Percentiles rank a stretch among this genome's conserved stretches.
These are phyloP conservation scores for Lactarius hatsudake DNA, from an alignment of 768 basidiomycete species.

Conservation along the genomic window DNA sequence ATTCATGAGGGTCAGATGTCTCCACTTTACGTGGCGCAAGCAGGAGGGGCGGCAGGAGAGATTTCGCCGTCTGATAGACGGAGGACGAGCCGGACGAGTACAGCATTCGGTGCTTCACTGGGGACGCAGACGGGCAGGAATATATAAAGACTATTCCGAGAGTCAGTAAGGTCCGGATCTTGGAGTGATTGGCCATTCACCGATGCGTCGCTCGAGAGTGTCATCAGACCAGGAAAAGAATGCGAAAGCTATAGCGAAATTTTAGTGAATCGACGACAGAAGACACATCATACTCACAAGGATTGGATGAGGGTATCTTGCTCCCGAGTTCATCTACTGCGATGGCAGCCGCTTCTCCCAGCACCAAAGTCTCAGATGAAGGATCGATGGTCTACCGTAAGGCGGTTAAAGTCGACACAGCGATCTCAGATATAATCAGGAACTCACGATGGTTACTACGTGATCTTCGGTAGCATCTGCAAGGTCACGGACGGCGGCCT, in stretches of 20 bases:
- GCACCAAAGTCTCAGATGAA: constrained; percentile 54
- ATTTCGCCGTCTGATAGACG: constrained; percentile 56
- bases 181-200: constrained; percentile 39
- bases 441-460: constrained; percentile 66
- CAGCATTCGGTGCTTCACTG: constrained; percentile 84
- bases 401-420: background rate
- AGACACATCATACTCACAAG: constrained; percentile 41
- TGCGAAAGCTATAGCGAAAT: constrained; percentile 44
- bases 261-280: constrained; percentile 20
- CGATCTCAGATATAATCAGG: background rate
- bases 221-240: constrained; percentile 65
- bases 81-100: constrained; percentile 71
- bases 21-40: constrained; percentile 68
- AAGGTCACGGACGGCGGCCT: constrained; percentile 61
- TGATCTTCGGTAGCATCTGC: constrained; percentile 45
- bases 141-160: constrained; percentile 77
- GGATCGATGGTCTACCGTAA: constrained; percentile 60
- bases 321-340: constrained; percentile 45
- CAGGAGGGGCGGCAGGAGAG: constrained; percentile 42
- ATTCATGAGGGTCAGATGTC: constrained; percentile 74
- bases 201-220: constrained; percentile 52
- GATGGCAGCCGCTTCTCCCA: constrained; percentile 42
- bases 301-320: constrained; percentile 53
- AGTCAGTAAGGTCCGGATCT: constrained; percentile 8
- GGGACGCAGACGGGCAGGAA: constrained; percentile 78